Base-by-base conservation (phyloP, 148 eudicot genomes). In the Limonium bicolor region DNA sequence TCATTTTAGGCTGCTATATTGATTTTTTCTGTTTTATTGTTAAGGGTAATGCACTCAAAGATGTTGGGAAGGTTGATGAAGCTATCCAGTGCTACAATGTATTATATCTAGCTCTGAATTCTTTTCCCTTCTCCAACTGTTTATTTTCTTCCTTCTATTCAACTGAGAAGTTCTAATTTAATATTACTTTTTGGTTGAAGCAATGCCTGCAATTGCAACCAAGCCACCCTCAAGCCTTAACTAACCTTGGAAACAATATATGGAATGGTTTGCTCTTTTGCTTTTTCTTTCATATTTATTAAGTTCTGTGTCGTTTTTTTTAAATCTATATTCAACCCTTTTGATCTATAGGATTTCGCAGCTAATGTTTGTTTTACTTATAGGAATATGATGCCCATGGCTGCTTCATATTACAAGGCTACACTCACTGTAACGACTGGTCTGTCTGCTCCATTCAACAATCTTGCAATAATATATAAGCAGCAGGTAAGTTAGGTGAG, bases 401-500 rank as follows among this genome's bases (percentile, higher is more conserved):
- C 97, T 36, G 86, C 92, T 47, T 77, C 84, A 50, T 88, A 69
- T 64, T 88, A 88, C 18, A 77, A 74, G 66, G 92, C 92, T 43
- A 88, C 97, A 29, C 65, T 88, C 60, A 43, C 77, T 54, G 94
- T 88, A 40, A 88, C 97, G 25, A 77, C 86, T 24, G 96, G 96
- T 27, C 65, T 88, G 16, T 88, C 97, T 63, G 94, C 94, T 37
- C 97, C 97, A 37, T 88, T 83, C 55, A 88, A 74, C 54, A 88
- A 83, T 66, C 70, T 88, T 18, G 94, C 97, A 6, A 82, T 83
- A 56, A 83, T 88, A 35, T 83, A 88, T 48, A 80, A 83, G 46
- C 97, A 83, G 37, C 97, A 88, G 94, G 97, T 83, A 39, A n/a
- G n/a, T n/a, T n/a, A n/a, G n/a, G n/a, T n/a, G n/a, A n/a, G 15